Evolutionary conservation across 352 stramenopile species (phyloP).

Genomic region (Pythium chondricola): DNA sequence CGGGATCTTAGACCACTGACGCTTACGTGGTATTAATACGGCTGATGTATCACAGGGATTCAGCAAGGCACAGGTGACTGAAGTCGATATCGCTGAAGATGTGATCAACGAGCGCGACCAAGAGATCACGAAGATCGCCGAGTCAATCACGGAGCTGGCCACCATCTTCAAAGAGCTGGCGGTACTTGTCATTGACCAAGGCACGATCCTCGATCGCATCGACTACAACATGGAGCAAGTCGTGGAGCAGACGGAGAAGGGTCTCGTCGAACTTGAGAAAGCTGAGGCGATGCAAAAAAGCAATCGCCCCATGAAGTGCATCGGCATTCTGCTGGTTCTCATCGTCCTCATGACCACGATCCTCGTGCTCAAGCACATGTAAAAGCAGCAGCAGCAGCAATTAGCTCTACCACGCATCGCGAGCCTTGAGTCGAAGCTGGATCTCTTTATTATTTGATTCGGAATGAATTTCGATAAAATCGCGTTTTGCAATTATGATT

Average conservation of each 20-base stretch:
- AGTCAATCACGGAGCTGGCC: conserved; percentile 98
- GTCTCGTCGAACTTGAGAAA: conserved; percentile 97
- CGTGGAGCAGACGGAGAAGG: conserved; percentile 98
- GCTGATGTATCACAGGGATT: conserved; percentile 74
- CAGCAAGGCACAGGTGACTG: conserved; percentile 91
- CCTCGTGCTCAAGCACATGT: conserved; percentile 88
- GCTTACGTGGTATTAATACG: too few species aligned
- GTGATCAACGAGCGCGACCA: conserved; percentile 94
- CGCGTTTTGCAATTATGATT: too few species aligned
- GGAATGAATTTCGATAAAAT: conserved; percentile 7
- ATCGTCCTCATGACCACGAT: conserved; percentile 93
- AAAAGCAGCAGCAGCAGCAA: background rate
- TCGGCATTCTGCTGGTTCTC: conserved; percentile 87
- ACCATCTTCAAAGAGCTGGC: conserved; percentile 99
- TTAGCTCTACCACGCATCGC: too few species aligned
- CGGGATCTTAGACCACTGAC: too few species aligned
- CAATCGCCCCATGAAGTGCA: conserved; percentile 94
- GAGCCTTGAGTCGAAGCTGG: too few species aligned
- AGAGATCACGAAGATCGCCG: conserved; percentile 97
- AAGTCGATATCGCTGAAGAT: conserved; percentile 95
- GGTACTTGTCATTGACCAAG: conserved; percentile 99
- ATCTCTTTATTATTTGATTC: conserved; percentile 4
- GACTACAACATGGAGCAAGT: conserved; percentile 99
- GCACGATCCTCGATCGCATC: conserved; percentile 99
- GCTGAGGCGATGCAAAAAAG: conserved; percentile 99